Evolutionary conservation across 23 red algal genomes (phyloP), one percentile per base, ranked within the genome.

Genomic region (Gracilariopsis chorda): DNA sequence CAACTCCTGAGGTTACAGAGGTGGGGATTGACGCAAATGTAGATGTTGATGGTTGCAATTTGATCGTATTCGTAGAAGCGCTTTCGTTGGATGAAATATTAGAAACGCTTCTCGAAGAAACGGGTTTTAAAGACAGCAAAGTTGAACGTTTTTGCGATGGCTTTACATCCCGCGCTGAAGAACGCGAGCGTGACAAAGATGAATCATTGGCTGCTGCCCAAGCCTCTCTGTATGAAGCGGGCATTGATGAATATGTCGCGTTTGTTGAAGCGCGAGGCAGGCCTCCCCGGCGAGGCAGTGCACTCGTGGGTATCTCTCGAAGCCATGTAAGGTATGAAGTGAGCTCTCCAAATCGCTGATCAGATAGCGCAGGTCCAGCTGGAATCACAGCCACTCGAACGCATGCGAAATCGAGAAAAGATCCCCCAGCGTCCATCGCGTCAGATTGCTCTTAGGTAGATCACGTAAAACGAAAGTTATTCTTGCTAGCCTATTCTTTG

Each of bases 341-440:
- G 27, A 92, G 78, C 73, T 92, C 77, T 49, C 77, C 78, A 46
- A 92, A 92, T 25, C 89, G 60, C 29, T 52, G 65, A 48, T 92
- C 89, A 68, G 47, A 43, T 33, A 92, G 80, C 30, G 89, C 40
- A 23, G 85, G 36, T 13, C 89, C 89, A 19, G 91, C 91, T 16
- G 91, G 91, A 40, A 94, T 86, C 16, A 94, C 34, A 19, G 91
- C 91, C 0, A 94, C 41, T n/a, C 91, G 91, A 51, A 94, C 80
- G 52, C 79, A 94, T 7, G 91, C 76, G 13, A 86, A 63, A 77
- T 84, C 78, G 39, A 91, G 88, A 27, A 91, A 91, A 17, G 88
- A 91, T 20, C 88, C 88, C 25, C 56, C 74, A 12, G 63, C 75
- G 48, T 91, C 88, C 88, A 91, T 91, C 48, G 2, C 40, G 7